Evolutionary conservation across 2,329 filamentous ascomycete genomes (phyloP), one percentile per base, ranked within the genome.

Genomic region (Colletotrichum abscissum): DNA sequence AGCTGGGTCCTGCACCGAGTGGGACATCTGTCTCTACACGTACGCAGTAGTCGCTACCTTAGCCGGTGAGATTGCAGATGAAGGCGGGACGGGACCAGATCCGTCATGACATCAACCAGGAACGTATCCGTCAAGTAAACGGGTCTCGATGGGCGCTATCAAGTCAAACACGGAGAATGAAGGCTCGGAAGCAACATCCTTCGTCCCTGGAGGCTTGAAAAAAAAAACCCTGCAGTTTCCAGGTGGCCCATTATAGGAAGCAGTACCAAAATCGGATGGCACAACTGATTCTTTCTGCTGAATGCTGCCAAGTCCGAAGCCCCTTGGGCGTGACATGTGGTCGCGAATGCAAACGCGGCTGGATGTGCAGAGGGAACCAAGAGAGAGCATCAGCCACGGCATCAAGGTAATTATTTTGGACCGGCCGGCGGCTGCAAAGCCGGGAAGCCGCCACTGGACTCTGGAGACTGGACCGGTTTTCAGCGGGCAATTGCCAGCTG

Each of bases 251-350:
- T 62, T 33, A 33, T 38, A 24, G 26, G 33, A 28, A 28, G 38
- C 28, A 62, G 64, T 22, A 24, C 24, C 4, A 30, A 66, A 35
- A 64, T 62, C 16, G 35, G 60, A 70, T 73, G 70, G 64, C 60
- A 66, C 42, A 49, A 28, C 46, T 56, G 60, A 56, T 60, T 49
- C 60, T 60, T 62, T 55, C 60, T 24, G n/a, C 42, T 38, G 56
- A 42, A 22, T 46, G 33, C n/a, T 28, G 33, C 65, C 38, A 46
- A 67, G 57, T 58, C 28, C 22, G 24, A 11, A n/a, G n/a, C 22
- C 55, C 54, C 52, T 42, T 24, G 67, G 35, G 16, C 35, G 35
- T 49, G 19, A 11, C 19, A 49, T 49, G 42, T 49, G 42, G 7
- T 49, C 19, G 42, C n/a, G 42, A 49, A 9, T 5, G 19, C 19